Percentiles rank a stretch among this genome's conserved stretches.
These are phyloP conservation scores for Globisporangium orthogonon DNA, from an alignment of 352 stramenopile species.

Conservation along the genomic window DNA sequence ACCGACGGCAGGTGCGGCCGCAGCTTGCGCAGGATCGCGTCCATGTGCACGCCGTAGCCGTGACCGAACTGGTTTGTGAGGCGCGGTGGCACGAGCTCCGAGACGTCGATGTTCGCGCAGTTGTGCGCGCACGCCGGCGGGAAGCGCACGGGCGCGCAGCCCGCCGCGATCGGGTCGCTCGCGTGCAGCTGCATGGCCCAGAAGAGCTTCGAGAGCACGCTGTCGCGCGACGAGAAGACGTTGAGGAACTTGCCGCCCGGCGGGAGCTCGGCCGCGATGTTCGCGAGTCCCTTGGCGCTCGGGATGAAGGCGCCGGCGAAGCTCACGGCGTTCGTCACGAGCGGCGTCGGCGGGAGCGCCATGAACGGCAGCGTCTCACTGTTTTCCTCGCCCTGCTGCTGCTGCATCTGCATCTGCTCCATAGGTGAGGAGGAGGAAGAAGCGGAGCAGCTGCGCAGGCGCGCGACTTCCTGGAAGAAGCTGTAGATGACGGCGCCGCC, in stretches of 20 bases:
- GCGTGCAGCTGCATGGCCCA: constrained; percentile 55
- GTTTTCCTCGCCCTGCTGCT: not conserved
- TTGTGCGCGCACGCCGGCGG: constrained; percentile 6
- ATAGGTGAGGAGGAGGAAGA: not conserved
- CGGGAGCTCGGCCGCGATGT: constrained; percentile 30
- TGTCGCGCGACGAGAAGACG: constrained; percentile 71
- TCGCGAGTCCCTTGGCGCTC: constrained; percentile 23
- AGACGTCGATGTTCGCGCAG: constrained; percentile 62
- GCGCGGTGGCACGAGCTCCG: constrained; percentile 45
- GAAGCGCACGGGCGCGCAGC: constrained; percentile 28
- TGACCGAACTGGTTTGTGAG: constrained; percentile 75
- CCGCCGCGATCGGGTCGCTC: constrained; percentile 31
- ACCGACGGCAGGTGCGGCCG: constrained; percentile 28
- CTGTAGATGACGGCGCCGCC: constrained; percentile 73
- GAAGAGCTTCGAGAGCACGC: constrained; percentile 71
- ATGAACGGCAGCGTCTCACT: not conserved
- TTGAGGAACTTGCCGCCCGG: constrained; percentile 56
- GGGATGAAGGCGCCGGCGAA: constrained; percentile 71
- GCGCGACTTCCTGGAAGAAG: constrained; percentile 56
- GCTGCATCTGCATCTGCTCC: not conserved
- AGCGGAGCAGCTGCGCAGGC: constrained; percentile 20
- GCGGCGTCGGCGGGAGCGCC: constrained; percentile 7
- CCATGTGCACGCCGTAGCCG: constrained; percentile 72
- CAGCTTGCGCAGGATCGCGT: constrained; percentile 41
- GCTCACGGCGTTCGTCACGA: constrained; percentile 50